Evolutionary conservation across 192 early-diverging fungal species (phyloP).

Genomic region (Coemansia sp.): DNA sequence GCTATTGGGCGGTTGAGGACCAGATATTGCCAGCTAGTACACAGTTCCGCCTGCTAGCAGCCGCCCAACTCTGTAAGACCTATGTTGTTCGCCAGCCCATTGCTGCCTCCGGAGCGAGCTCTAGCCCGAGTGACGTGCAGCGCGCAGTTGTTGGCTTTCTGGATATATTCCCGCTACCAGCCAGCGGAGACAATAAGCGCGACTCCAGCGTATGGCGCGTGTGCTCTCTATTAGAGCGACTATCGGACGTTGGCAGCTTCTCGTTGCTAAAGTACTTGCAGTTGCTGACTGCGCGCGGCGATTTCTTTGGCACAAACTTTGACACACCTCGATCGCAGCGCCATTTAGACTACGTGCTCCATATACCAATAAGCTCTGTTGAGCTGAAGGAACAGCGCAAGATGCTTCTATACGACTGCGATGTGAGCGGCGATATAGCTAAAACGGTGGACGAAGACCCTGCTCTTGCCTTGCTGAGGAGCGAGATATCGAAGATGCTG

Average conservation of each 20-base stretch:
- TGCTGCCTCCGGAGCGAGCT: not conserved
- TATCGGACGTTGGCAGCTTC: conserved; percentile 36
- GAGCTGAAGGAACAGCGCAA: conserved; percentile 19
- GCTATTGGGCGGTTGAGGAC: conserved; percentile 45
- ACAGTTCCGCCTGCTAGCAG: conserved; percentile 23
- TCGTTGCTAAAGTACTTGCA: conserved; percentile 43
- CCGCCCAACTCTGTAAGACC: conserved; percentile 22
- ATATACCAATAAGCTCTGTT: conserved; percentile 10
- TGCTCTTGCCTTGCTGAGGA: conserved; percentile 22
- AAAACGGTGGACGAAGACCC: not conserved
- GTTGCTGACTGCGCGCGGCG: conserved; percentile 46
- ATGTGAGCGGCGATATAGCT: not conserved
- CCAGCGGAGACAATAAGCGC: not conserved
- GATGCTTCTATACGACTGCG: conserved; percentile 32
- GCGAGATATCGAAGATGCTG: conserved; percentile 17
- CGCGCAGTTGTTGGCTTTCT: conserved; percentile 33
- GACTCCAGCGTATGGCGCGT: conserved; percentile 6
- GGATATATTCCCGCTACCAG: conserved; percentile 29
- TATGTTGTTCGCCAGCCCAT: conserved; percentile 6
- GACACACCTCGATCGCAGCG: conserved; percentile 25
- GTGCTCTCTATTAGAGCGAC: conserved; percentile 38
- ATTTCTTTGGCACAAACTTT: conserved; percentile 29
- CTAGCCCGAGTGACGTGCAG: conserved; percentile 18
- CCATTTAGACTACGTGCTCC: conserved; percentile 32
- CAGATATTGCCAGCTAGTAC: conserved; percentile 3